Evolutionary conservation across 345 rosid species (phyloP).

Genomic region (Salix exigua): DNA sequence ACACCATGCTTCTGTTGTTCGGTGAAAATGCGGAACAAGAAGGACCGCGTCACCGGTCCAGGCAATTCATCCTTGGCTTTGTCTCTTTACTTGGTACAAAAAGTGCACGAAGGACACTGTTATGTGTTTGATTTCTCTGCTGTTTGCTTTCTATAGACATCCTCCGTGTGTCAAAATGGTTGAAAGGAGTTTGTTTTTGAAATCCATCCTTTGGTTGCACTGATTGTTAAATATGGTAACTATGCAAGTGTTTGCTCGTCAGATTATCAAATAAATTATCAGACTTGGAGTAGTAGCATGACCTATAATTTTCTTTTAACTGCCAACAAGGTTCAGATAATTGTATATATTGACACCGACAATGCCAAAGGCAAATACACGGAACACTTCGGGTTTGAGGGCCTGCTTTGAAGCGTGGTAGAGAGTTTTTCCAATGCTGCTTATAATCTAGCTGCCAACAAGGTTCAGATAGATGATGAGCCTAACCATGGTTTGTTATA

Average conservation of each 20-base stretch:
- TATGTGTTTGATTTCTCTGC: neutral
- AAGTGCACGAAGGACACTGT: neutral
- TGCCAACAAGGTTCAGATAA: no score
- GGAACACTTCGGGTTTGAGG: no score
- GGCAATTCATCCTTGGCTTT: slow-evolving; percentile 79
- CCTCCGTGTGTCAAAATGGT: neutral
- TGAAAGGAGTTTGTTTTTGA: neutral
- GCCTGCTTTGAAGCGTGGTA: no score
- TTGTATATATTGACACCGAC: no score
- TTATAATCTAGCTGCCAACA: no score
- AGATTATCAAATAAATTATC: neutral
- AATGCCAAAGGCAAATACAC: no score
- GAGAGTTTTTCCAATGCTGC: no score
- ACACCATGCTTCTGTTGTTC: slow-evolving; percentile 33
- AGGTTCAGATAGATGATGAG: no score
- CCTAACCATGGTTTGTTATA: no score
- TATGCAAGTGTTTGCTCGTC: neutral
- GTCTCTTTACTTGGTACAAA: slow-evolving; percentile 5
- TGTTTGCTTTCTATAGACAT: neutral
- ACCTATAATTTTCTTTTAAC: neutral
- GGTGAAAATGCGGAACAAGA: slow-evolving; percentile 18
- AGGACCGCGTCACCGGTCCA: slow-evolving; percentile 5
- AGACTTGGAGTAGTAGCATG: neutral
- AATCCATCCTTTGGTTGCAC: neutral
- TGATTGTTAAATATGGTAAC: neutral